Percentiles rank a stretch among this genome's conserved stretches.
These are phyloP conservation scores for Xylaria flabelliformis DNA, from an alignment of 495 filamentous ascomycete species.

Conservation along the genomic window DNA sequence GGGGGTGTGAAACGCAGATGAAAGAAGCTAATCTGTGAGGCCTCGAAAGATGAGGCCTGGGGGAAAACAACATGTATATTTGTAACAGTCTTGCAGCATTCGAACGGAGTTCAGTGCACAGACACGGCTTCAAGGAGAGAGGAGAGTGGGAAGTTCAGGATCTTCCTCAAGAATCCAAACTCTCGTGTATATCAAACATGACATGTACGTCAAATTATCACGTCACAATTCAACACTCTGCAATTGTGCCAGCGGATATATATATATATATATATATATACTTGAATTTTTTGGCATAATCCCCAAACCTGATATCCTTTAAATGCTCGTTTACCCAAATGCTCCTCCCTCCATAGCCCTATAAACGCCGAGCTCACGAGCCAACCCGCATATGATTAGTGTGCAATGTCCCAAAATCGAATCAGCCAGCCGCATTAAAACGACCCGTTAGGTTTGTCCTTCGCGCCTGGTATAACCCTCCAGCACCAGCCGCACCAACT, in stretches of 20 bases:
- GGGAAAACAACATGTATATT: conserved; percentile 16
- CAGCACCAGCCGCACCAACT: conserved; percentile 76
- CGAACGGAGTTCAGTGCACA: conserved; percentile 1
- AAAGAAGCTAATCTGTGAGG: not conserved
- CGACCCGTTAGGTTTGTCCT: conserved; percentile 33
- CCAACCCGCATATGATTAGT: not conserved
- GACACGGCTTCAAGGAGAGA: conserved; percentile 10
- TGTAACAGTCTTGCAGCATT: not conserved
- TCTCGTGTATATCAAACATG: conserved; percentile 24
- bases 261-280: not conserved
- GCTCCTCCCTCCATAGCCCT: conserved; percentile 10
- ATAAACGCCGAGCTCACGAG: conserved; percentile 11
- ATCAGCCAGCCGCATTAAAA: conserved; percentile 10
- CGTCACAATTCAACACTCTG: not conserved
- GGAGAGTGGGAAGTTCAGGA: not conserved
- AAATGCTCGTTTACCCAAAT: conserved; percentile 17
- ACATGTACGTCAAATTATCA: conserved; percentile 11
- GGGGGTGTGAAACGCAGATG: not conserved
- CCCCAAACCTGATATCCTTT: conserved; percentile 27
- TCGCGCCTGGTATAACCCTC: conserved; percentile 59
- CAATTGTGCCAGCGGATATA: not conserved
- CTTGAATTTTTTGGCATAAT: conserved; percentile 15
- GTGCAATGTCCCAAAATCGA: not conserved
- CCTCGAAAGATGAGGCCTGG: not conserved
- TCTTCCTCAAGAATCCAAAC: not conserved